Evolutionary conservation across 371 early-diverging fungal species (phyloP), one percentile per base, ranked within the genome.

Genomic region (Mortierella sp.): DNA sequence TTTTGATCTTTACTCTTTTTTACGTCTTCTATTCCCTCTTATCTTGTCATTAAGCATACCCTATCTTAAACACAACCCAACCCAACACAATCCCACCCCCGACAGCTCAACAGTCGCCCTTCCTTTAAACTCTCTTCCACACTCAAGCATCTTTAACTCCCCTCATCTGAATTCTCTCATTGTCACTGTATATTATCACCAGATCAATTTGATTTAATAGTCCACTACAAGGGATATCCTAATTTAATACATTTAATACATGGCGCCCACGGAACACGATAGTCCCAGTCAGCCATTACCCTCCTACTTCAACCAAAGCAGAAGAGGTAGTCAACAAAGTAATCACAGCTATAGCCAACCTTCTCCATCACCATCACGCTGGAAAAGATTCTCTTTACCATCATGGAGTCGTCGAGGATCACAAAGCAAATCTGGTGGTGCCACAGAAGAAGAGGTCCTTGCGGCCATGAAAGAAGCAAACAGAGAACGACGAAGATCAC

Each of bases 401-500:
- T 63, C 67, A 59, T 68, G 64, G 63, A 40, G 70, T 62, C 65
- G 69, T n/a, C 70, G 70, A 11, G 28, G 47, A 6, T 6, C 60
- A 26, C 59, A 66, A 6, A 66, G 22, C 26, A 59, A 54, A 32
- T 24, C 30, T 24, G 62, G 54, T 9, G 62, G 45, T 20, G 68
- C 68, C 3, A 58, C 58, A 12, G 77, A 72, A 22, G 52, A 71
- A 10, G 72, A 77, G 45, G 59, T 72, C 10, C 68, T 77, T 11
- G 77, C 55, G 20, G 68, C 72, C 20, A 72, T 77, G 77, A 77
- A 68, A 16, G 60, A 64, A 24, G 68, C 54, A 26, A 68, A 77
- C 55, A 22, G 45, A 30, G 54, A 39, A 9, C 59, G 39, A 24
- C 20, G n/a, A 37, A 37, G n/a, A n/a, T 20, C 59, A 16, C 28